Base-by-base conservation (phyloP, 176 grass and related monocot genomes). In the Carex scoparia region DNA sequence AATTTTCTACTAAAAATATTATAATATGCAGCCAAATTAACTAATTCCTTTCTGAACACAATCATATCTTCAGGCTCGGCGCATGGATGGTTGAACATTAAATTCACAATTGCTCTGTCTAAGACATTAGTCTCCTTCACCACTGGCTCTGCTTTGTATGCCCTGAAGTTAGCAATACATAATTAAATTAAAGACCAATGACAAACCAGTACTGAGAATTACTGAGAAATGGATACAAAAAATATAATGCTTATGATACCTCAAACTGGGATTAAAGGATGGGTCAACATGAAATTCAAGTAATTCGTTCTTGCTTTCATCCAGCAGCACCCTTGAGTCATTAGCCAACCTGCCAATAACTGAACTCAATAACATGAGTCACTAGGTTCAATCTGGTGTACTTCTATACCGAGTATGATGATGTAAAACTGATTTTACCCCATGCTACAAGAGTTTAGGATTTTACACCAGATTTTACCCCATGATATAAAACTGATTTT, bases 51-150 rank as follows among this genome's bases (percentile, higher is more conserved):
- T 2, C 28, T 57, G 6, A 23, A 74, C 42, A 55, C 23, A 23
- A 23, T 23, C 19, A 46, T 69, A 46, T 83, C 61, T 55, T 63
- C 40, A 86, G 61, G 19, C 19, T 28, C 57, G 23, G 63, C 12
- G 66, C 46, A 72, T 0, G 87, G 68, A 53, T 40, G 86, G 68
- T 84, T 84, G 73, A 91, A 63, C 30, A 88, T 61, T 8, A 95
- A 87, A 59, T 73, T 87, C 58, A 84, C 81, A 40, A 95, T 87
- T 16, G 91, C 90, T 81, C 91, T 84, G 70, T 95, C 94, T 77
- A 95, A 86, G 57, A 90, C 84, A 69, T 91, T 95, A 15, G 82
- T 88, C 32, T 82, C 91, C 42, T 69, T 79, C 46, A 90, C 90
- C 8, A 42, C 35, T 56, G 13, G 11, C 3, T 57, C 82, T 42